phyloP scores from a whole-genome alignment of 345 rosid genomes.

The Aquilaria malaccensis region DNA sequence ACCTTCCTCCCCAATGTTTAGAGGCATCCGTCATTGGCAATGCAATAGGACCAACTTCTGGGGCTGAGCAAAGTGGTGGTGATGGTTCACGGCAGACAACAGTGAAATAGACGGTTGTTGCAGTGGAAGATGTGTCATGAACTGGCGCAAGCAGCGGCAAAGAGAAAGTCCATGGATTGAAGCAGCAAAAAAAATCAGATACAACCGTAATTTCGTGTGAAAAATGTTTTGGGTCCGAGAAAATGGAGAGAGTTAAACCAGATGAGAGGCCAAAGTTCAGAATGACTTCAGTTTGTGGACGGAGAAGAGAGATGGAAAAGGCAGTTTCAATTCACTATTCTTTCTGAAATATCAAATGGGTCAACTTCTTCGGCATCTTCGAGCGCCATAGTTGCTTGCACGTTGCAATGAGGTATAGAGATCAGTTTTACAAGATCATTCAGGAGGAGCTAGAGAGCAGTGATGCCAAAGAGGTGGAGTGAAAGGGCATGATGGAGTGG shows the following conservation, averaged over 20 bases:
- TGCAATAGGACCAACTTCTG: no score
- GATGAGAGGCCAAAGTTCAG: slow-evolving; percentile 44
- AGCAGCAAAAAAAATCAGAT: no score
- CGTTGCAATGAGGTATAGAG: slow-evolving; percentile 35
- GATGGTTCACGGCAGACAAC: no score
- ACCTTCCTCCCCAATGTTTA: no score
- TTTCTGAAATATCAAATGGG: slow-evolving; percentile 16
- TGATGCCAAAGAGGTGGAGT: slow-evolving; percentile 15
- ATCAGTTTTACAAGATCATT: slow-evolving; percentile 26
- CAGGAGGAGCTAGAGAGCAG: slow-evolving; percentile 14
- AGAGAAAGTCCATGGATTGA: no score
- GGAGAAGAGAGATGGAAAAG: slow-evolving; percentile 95
- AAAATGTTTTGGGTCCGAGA: no score
- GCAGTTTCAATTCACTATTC: slow-evolving; percentile 58
- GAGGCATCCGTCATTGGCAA: no score
- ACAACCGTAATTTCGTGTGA: no score
- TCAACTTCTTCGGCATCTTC: slow-evolving; percentile 47
- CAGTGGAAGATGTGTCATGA: no score
- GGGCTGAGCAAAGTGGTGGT: no score
- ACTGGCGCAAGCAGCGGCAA: no score
- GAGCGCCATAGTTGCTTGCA: slow-evolving; percentile 78
- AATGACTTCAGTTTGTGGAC: slow-evolving; percentile 83
- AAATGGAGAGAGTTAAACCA: background rate
- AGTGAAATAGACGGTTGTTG: no score
- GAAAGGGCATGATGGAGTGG: slow-evolving; percentile 50